Base-by-base conservation (phyloP, 805 yeast genomes). In the Starmerella davenportii region DNA sequence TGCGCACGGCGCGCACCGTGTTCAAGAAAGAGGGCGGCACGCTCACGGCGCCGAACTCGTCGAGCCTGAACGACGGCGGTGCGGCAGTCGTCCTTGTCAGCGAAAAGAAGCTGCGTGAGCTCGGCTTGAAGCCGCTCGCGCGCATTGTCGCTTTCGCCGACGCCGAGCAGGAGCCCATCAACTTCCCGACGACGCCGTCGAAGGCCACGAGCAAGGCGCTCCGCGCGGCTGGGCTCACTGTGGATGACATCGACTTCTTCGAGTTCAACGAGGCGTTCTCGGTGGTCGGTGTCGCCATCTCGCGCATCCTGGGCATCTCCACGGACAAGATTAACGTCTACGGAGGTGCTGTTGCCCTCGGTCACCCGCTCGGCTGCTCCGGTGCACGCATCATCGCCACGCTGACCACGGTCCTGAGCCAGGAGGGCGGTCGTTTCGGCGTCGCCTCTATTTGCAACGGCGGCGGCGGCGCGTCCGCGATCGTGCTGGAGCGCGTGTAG, bases 221-320 rank as follows among this genome's bases (percentile, higher is more conserved):
- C 54, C 78, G 81, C 62, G 90, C 76, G 54, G 93, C 95, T 31
- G 70, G 74, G 37, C 53, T 85, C 36, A 42, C 68, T 13, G 53
- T 69, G 37, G 69, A 69, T 39, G 75, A 80, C 43, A 73, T 90
- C 47, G 95, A 85, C 62, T 87, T 65, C 63, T 90, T 74, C 55
- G 99, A 90, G 68, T 77, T 90, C 62, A 90, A 90, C 64, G 98
- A 90, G 68, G 98, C 98, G 14, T 90, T 90, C 65, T 73, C 95
- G 13, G 96, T 82, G 42, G 98, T 90, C 43, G 96, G 96, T 42
- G 57, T 85, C 48, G 95, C 95, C 43, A 82, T 81, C 62, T 66
- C 79, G 42, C 74, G 80, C 64, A 61, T 80, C 44, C 93, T 51
- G 29, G 45, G 38, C 38, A 54, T 82, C 40, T 72, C 75, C 39